Conservation (phyloP, 805 yeast genomes). For the Lipomyces orientalis region DNA sequence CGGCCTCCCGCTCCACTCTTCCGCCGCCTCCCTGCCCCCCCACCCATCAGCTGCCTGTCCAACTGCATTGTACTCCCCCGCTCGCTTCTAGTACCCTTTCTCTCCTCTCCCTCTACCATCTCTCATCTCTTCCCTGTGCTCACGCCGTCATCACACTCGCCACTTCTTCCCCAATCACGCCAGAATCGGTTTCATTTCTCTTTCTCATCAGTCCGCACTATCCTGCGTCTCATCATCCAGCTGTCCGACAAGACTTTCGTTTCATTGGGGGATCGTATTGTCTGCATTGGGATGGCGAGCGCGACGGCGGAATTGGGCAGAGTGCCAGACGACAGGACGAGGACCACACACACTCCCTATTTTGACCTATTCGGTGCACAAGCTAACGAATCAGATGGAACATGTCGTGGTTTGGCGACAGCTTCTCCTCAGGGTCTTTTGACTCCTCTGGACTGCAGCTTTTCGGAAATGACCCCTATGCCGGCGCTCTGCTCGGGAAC, state of each 20-base stretch:
- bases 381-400: conserved; percentile 5
- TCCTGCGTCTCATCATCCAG: too few relatives aligned
- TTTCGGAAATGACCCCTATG: conserved; percentile 16
- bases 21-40: background rate
- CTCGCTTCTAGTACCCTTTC: too few relatives aligned
- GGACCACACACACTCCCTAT: background rate
- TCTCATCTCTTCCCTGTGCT: too few relatives aligned
- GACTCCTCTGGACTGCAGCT: conserved; percentile 19
- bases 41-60: background rate
- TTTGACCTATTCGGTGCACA: background rate
- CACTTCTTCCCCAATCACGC: background rate
- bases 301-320: too few relatives aligned
- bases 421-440: conserved; percentile 16
- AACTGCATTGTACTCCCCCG: too few relatives aligned
- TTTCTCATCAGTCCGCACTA: background rate
- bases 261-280: too few relatives aligned
- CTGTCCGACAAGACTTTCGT: too few relatives aligned
- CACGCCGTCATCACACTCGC: background rate
- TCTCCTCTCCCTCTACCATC: too few relatives aligned
- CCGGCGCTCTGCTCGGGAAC: conserved; percentile 2
- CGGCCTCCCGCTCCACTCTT: background rate
- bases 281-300: too few relatives aligned
- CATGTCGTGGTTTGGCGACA: conserved; percentile 29
- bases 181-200: too few relatives aligned
- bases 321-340: background rate